phyloP scores from a whole-genome alignment of 768 basidiomycete genomes.

The Tricholoma bakamatsutake region DNA sequence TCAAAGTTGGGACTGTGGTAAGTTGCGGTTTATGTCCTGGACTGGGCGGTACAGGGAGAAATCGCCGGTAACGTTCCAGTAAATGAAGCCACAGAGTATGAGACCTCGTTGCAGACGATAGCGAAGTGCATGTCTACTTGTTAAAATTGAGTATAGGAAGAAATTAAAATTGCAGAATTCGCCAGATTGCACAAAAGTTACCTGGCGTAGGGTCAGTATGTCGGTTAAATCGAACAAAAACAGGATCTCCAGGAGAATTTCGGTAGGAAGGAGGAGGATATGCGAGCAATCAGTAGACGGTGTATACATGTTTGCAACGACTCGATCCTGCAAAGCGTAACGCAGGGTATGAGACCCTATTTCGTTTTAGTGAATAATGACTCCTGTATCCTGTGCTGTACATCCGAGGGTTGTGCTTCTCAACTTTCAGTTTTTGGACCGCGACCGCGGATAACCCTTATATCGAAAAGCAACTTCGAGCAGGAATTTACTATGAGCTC shows the following conservation, averaged over 20 bases:
- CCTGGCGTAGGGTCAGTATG: constrained; percentile 3
- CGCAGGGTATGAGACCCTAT: too few species aligned
- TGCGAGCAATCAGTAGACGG: not conserved
- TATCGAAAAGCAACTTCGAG: too few species aligned
- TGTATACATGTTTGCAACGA: too few species aligned
- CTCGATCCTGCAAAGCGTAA: too few species aligned
- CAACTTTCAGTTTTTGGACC: too few species aligned
- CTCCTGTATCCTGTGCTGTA: too few species aligned
- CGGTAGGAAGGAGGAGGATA: constrained; percentile 8
- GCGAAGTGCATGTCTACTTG: not conserved
- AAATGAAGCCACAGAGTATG: not conserved
- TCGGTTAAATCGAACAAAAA: constrained; percentile 4
- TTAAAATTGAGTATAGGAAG: not conserved
- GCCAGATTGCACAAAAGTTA: not conserved
- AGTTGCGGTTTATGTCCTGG: not conserved
- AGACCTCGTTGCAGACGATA: not conserved
- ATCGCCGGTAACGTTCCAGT: not conserved
- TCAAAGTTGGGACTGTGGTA: not conserved
- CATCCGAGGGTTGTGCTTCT: too few species aligned
- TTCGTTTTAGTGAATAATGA: too few species aligned
- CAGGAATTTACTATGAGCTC: too few species aligned
- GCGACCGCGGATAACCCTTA: too few species aligned
- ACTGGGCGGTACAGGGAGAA: not conserved
- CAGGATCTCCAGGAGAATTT: constrained; percentile 5
- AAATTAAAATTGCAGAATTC: not conserved